Conservation (phyloP, 2,329 filamentous ascomycete genomes). For the Zasmidium citrigriseum region DNA sequence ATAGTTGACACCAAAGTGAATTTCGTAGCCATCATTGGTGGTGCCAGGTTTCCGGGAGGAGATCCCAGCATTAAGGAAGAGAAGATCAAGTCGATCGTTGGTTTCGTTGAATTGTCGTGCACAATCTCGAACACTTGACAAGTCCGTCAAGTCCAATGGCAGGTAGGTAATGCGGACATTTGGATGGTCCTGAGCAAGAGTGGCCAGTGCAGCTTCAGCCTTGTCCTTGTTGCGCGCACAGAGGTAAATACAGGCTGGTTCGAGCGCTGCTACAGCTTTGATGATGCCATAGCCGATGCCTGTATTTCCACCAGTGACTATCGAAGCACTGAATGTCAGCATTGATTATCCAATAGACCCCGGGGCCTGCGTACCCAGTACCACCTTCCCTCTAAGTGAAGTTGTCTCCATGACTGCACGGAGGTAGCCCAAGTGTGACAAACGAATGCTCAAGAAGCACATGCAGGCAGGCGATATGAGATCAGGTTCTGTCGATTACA, state of each 20-base stretch:
- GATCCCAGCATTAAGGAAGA: conserved; percentile 48
- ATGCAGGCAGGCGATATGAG: too few species aligned
- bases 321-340: too few species aligned
- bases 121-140: conserved; percentile 24
- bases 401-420: too few species aligned
- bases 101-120: not conserved
- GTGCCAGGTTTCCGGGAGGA: conserved; percentile 28
- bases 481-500: too few species aligned
- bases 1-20: conserved; percentile 37
- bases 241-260: conserved; percentile 47
- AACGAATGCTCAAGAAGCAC: too few species aligned
- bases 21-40: conserved; percentile 41
- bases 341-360: too few species aligned
- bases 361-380: too few species aligned
- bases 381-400: too few species aligned
- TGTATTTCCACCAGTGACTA: too few species aligned
- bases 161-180: conserved; percentile 23
- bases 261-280: conserved; percentile 43
- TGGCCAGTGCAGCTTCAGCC: conserved; percentile 41
- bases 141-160: conserved; percentile 51
- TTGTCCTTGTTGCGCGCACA: conserved; percentile 45
- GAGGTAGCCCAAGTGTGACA: too few species aligned
- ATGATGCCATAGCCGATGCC: conserved; percentile 50
- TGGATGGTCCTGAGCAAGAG: not conserved
- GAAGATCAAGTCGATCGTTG: conserved; percentile 41